Percentiles rank a stretch among this genome's conserved stretches.
These are phyloP conservation scores for Yarrowia divulgata DNA, from an alignment of 805 yeast genomes.

Conservation along the genomic window DNA sequence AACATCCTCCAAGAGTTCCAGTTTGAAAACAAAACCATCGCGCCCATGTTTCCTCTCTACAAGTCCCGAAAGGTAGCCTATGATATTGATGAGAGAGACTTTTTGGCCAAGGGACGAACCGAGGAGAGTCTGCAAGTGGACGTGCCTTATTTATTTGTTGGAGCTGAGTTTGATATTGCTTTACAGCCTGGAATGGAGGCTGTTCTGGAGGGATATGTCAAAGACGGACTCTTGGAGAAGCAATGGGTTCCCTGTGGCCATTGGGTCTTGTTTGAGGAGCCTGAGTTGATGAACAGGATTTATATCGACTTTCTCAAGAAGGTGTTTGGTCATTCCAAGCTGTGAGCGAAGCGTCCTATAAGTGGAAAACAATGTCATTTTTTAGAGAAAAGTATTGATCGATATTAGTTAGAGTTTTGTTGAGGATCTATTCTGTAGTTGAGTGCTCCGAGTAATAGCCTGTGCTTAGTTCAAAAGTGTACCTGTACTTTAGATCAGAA, in stretches of 20 bases:
- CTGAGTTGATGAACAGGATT: slow-evolving; percentile 15
- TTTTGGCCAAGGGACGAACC: slow-evolving; percentile 4
- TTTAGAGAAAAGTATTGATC: too few relatives aligned
- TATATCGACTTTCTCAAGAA: slow-evolving; percentile 6
- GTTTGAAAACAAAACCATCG: slow-evolving; percentile 5
- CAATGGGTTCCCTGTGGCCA: slow-evolving; percentile 21
- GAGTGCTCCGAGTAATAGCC: too few relatives aligned
- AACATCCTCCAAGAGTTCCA: slow-evolving; percentile 18
- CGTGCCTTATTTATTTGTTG: slow-evolving; percentile 25
- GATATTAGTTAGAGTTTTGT: too few relatives aligned
- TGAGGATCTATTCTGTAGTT: too few relatives aligned
- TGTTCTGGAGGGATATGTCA: not conserved
- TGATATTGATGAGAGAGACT: slow-evolving; percentile 9
- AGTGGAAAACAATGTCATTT: too few relatives aligned
- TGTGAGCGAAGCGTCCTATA: not conserved
- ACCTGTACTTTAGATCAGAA: too few relatives aligned
- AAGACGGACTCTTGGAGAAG: slow-evolving; percentile 1
- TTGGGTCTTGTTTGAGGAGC: slow-evolving; percentile 33
- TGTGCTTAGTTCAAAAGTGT: too few relatives aligned
- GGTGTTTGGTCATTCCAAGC: not conserved
- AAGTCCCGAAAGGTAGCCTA: slow-evolving; percentile 15
- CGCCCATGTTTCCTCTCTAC: slow-evolving; percentile 14
- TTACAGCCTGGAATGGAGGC: slow-evolving; percentile 25
- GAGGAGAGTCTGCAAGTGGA: slow-evolving; percentile 10
- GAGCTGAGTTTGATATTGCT: slow-evolving; percentile 32